These are phyloP conservation scores for Pluteus cervinus DNA, from an alignment of 768 basidiomycete species.

Conservation along the genomic window DNA sequence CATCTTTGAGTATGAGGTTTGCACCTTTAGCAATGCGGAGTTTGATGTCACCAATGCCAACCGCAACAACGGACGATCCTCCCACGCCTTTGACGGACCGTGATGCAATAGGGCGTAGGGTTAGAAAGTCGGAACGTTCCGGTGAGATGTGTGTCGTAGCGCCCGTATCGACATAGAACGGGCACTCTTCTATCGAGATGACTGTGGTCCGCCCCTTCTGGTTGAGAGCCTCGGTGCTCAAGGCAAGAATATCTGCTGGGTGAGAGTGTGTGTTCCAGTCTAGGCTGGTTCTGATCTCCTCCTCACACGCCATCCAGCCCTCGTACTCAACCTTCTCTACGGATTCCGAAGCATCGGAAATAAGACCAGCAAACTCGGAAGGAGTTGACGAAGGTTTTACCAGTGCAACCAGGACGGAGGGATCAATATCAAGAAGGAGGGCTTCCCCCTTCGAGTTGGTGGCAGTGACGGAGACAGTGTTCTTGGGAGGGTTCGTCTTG, in stretches of 20 bases:
- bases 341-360: too few species aligned
- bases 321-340: conserved; percentile 10
- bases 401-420: too few species aligned
- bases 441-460: too few species aligned
- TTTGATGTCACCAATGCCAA: conserved; percentile 18
- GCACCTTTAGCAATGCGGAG: conserved; percentile 9
- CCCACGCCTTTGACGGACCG: conserved; percentile 20
- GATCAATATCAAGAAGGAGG: too few species aligned
- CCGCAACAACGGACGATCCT: conserved; percentile 16
- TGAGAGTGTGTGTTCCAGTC: conserved; percentile 8
- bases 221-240: conserved; percentile 1
- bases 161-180: conserved; percentile 21
- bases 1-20: conserved; percentile 4
- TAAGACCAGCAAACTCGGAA: too few species aligned
- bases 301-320: conserved; percentile 4
- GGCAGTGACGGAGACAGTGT: too few species aligned
- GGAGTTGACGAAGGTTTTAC: too few species aligned
- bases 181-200: conserved; percentile 1
- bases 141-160: conserved; percentile 19
- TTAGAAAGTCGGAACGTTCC: conserved; percentile 16
- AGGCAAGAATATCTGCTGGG: background rate
- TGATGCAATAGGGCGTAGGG: conserved; percentile 14
- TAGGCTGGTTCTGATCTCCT: conserved; percentile 3
- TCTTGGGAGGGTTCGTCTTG: too few species aligned
- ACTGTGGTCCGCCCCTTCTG: background rate